Conservation (phyloP, 75 land plant genomes). For the Azolla pinnata region DNA sequence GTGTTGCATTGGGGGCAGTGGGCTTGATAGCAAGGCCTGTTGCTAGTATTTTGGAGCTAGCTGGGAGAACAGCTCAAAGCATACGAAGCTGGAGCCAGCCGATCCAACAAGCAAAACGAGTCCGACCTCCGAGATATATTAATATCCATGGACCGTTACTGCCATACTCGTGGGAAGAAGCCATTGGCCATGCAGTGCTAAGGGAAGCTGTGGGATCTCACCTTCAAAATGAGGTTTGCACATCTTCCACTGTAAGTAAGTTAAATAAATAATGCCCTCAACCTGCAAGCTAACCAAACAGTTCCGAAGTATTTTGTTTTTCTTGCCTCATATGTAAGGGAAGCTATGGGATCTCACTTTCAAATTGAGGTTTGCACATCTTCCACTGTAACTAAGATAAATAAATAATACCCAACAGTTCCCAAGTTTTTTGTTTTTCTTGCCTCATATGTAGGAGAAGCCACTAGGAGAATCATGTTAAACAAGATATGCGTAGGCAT, state of each 20-base stretch:
- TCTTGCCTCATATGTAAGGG: no score
- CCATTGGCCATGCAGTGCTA: slow-evolving; percentile 68
- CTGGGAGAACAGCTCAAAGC: slow-evolving; percentile 98
- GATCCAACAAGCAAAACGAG: slow-evolving; percentile 37
- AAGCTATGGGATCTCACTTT: no score
- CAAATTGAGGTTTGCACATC: no score
- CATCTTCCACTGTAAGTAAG: no score
- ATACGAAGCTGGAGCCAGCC: slow-evolving; percentile 74
- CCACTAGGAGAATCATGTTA: no score
- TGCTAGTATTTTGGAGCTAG: slow-evolving; percentile 82
- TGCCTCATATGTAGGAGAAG: no score
- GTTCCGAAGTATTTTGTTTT: background rate
- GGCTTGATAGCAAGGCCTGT: slow-evolving; percentile 85
- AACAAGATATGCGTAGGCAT: no score
- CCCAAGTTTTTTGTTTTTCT: no score
- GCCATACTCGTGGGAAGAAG: slow-evolving; percentile 96
- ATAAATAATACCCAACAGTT: no score
- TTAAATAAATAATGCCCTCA: no score
- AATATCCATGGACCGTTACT: slow-evolving; percentile 49
- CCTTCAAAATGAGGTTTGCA: slow-evolving; percentile 52
- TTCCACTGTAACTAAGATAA: no score
- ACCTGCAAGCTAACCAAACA: background rate
- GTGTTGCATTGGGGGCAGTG: slow-evolving; percentile 78
- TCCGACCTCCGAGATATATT: slow-evolving; percentile 79
- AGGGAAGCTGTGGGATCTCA: slow-evolving; percentile 48